phyloP scores from a whole-genome alignment of 345 rosid species.

The Chamaenerion angustifolium region DNA sequence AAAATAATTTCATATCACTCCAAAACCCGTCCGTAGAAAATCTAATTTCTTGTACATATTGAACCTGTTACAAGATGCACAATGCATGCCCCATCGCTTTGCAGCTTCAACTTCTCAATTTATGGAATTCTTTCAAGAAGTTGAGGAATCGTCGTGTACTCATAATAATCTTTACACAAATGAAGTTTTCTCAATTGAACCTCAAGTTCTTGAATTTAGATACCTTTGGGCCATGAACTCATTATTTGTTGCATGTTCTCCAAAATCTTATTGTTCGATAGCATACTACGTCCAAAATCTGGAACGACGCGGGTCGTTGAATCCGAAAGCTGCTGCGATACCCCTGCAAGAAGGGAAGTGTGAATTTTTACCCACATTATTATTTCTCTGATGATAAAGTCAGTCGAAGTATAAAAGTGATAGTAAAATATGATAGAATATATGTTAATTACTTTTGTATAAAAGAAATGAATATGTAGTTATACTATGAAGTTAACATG shows the following conservation, averaged over 20 bases:
- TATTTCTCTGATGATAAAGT: too few species aligned
- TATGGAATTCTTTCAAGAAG: conserved; percentile 60
- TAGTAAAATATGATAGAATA: too few species aligned
- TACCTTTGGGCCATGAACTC: conserved; percentile 40
- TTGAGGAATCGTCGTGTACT: conserved; percentile 38
- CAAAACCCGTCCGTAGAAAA: conserved; percentile 39
- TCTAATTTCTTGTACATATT: conserved; percentile 20
- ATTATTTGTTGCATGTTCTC: conserved; percentile 36
- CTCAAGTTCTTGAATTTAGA: conserved; percentile 30
- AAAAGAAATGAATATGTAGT: too few species aligned
- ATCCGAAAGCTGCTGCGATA: conserved; percentile 21
- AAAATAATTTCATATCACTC: conserved; percentile 46
- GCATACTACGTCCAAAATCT: conserved; percentile 13
- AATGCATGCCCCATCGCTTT: conserved; percentile 25
- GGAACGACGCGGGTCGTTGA: conserved; percentile 17
- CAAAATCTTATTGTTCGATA: conserved; percentile 25
- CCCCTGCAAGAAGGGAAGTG: conserved; percentile 38
- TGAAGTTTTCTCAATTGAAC: conserved; percentile 15
- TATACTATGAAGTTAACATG: too few species aligned
- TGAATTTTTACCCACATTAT: too few species aligned
- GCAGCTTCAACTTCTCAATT: conserved; percentile 27
- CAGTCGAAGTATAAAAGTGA: too few species aligned
- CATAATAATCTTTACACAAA: conserved; percentile 46
- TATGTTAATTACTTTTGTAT: too few species aligned
- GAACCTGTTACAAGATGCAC: conserved; percentile 19